phyloP scores from a whole-genome alignment of 495 filamentous ascomycete species.

The Penicillium lividum region DNA sequence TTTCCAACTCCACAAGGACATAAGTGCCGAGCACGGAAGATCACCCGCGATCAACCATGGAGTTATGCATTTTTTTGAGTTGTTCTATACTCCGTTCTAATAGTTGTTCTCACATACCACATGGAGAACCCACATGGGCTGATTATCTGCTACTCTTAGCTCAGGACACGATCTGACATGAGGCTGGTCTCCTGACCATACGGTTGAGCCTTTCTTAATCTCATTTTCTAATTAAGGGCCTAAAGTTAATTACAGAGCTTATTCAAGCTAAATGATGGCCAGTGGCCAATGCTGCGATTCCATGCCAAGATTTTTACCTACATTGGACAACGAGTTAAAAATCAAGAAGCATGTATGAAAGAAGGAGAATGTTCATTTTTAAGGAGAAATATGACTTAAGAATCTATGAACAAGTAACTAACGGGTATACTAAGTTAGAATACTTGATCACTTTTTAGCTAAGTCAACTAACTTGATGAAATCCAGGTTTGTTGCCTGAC shows the following conservation, averaged over 20 bases:
- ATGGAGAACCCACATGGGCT: background rate
- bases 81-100: too few relatives aligned
- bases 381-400: background rate
- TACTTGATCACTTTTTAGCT: too few relatives aligned
- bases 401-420: background rate
- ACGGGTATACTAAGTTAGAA: too few relatives aligned
- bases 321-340: background rate
- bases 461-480: background rate
- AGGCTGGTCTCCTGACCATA: background rate
- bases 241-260: background rate
- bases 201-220: background rate
- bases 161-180: conserved; percentile 8
- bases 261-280: background rate
- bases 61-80: too few relatives aligned
- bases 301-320: background rate
- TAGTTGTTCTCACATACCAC: too few relatives aligned
- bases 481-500: background rate
- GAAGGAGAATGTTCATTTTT: background rate
- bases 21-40: conserved; percentile 28
- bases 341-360: background rate
- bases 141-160: background rate
- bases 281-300: background rate
- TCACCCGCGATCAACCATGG: conserved; percentile 21
- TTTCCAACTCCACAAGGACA: conserved; percentile 18
- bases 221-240: background rate